Evolutionary conservation across 2,329 filamentous ascomycete genomes (phyloP), one percentile per base, ranked within the genome.

Genomic region (Teratosphaeriaceae sp.): DNA sequence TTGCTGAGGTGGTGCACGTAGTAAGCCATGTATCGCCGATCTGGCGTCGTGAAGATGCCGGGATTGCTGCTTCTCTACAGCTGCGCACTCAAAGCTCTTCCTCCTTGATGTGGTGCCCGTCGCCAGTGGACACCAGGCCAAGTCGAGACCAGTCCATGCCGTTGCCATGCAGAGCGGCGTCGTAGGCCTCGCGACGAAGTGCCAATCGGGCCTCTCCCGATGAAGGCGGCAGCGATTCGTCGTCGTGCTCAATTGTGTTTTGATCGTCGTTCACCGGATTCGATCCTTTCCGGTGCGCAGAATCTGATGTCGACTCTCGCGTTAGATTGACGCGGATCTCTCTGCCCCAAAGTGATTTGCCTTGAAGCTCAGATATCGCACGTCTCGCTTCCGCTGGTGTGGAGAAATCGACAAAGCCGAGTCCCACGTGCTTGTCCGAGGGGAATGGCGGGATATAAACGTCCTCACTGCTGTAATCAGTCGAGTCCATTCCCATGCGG

Each of bases 91-190:
- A 57, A 12, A 59, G 40, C 42, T 57, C 56, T 30, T 51, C 43
- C 31, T 57, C 56, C 36, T 38, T 34, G 29, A 48, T 39, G 19
- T 57, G 49, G 39, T 56, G 54, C 2, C 56, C 56, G 11, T 34
- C 30, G 9, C 56, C 48, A 23, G 52, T 57, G 12, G 39, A 45
- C 6, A 52, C 42, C 12, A 57, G 41, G 4, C 45, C 42, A 8
- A 57, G 40, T 3, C 47, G 43, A 12, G 43, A 36, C 53, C 56
- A 59, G 2, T 41, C 16, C 16, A 38, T 42, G 12, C 27, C 42
- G 9, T 49, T 43, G 8, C 37, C 30, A n/a, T 43, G 43, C 9
- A 46, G 31, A 8, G 51, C 55, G 1, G 55, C 54, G 20, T 50
- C 43, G 38, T 45, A 51, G 16, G 52, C 49, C 40, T 43, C 43